phyloP scores from a whole-genome alignment of 2,329 filamentous ascomycete species.

The Myriangium duriaei region DNA sequence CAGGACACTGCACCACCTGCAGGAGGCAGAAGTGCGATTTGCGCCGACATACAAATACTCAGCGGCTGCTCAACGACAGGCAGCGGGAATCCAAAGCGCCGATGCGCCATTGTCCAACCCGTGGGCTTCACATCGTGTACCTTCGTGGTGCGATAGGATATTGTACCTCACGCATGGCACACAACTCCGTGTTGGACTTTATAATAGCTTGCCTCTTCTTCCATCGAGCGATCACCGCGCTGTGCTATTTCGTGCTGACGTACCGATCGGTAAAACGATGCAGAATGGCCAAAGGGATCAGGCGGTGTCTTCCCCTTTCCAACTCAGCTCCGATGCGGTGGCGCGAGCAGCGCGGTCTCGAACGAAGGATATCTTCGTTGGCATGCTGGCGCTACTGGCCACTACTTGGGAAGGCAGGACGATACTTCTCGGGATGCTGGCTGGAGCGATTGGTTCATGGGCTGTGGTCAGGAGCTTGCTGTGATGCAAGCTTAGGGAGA shows the following conservation, averaged over 20 bases:
- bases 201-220: constrained; percentile 65
- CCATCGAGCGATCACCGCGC: constrained; percentile 79
- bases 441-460: constrained; percentile 21
- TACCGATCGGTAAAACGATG: constrained; percentile 40
- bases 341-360: constrained; percentile 41
- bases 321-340: constrained; percentile 46
- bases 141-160: constrained; percentile 87
- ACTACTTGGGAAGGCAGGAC: constrained; percentile 35
- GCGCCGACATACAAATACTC: constrained; percentile 91
- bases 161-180: constrained; percentile 50
- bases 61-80: constrained; percentile 22
- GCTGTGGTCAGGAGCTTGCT: constrained; percentile 16
- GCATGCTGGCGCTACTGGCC: constrained; percentile 42
- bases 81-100: constrained; percentile 11
- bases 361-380: constrained; percentile 47
- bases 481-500: not conserved
- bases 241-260: constrained; percentile 57
- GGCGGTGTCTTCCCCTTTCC: constrained; percentile 41
- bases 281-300: constrained; percentile 17
- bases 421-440: constrained; percentile 21
- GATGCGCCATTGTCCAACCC: constrained; percentile 25
- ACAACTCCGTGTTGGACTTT: constrained; percentile 46
- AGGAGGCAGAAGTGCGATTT: constrained; percentile 63
- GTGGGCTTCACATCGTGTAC: constrained; percentile 75
- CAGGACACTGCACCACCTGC: constrained; percentile 63